Percentiles rank a stretch among this genome's conserved stretches.
These are phyloP conservation scores for Ramaria rubella DNA, from an alignment of 768 basidiomycete genomes.

Conservation along the genomic window DNA sequence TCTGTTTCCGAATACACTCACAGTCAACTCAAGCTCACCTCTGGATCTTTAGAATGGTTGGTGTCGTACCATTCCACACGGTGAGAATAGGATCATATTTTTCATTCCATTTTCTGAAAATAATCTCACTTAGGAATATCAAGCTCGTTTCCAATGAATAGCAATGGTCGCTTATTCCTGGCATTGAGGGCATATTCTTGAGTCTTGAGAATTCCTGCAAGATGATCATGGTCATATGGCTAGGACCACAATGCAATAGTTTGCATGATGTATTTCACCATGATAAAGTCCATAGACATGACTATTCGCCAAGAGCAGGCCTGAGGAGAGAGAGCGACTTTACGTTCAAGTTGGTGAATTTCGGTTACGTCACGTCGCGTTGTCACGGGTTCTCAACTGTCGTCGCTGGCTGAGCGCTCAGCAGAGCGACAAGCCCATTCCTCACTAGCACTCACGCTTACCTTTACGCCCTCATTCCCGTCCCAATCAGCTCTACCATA, in stretches of 20 bases:
- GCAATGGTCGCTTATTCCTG: conserved; percentile 11
- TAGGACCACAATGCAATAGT: neutral
- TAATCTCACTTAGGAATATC: conserved; percentile 16
- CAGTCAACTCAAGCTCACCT: conserved; percentile 2
- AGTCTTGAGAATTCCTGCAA: conserved; percentile 9
- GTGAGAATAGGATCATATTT: conserved; percentile 15
- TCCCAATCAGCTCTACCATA: too few relatives aligned
- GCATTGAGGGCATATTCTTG: conserved; percentile 12
- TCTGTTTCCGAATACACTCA: neutral
- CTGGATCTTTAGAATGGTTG: conserved; percentile 14
- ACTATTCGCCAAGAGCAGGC: neutral
- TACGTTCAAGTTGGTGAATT: too few relatives aligned
- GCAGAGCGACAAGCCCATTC: too few relatives aligned
- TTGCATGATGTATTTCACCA: neutral
- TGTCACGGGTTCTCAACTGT: too few relatives aligned
- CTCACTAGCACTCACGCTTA: too few relatives aligned
- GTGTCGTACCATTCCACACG: conserved; percentile 17
- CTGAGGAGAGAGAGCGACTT: too few relatives aligned
- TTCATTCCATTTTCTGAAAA: conserved; percentile 14
- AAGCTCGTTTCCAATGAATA: conserved; percentile 12
- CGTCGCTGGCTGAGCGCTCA: too few relatives aligned
- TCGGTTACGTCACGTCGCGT: too few relatives aligned
- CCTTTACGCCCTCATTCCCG: too few relatives aligned
- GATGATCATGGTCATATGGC: neutral
- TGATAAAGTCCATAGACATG: neutral